These are phyloP conservation scores for Madurella mycetomatis DNA, from an alignment of 2,329 filamentous ascomycete genomes.

Conservation along the genomic window DNA sequence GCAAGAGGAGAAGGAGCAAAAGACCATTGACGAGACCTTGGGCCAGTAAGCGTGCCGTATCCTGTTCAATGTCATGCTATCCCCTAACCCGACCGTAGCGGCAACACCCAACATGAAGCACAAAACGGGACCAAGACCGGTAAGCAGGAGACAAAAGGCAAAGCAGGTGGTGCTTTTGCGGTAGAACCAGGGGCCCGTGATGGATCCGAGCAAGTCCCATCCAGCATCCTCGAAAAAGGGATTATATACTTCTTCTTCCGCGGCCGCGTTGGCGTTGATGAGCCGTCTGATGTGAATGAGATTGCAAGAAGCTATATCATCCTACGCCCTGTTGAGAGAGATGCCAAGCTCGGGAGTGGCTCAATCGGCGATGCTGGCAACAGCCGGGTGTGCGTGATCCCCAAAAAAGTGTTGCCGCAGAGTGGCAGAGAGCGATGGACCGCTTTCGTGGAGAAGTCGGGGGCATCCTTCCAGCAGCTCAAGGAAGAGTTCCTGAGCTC, in stretches of 20 bases:
- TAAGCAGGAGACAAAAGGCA: conserved; percentile 18
- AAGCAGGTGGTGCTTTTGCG: conserved; percentile 21
- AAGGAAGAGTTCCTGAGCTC: conserved; percentile 66
- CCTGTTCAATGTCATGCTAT: too few relatives aligned
- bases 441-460: conserved; percentile 75
- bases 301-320: conserved; percentile 76
- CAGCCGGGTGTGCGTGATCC: conserved; percentile 69
- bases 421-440: conserved; percentile 68
- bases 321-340: conserved; percentile 65
- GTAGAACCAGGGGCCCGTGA: conserved; percentile 33
- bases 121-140: conserved; percentile 9
- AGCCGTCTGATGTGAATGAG: conserved; percentile 65
- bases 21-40: conserved; percentile 35
- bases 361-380: conserved; percentile 50
- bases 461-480: conserved; percentile 62
- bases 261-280: conserved; percentile 66
- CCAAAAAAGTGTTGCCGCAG: conserved; percentile 77
- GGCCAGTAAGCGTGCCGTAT: too few relatives aligned
- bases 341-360: conserved; percentile 59
- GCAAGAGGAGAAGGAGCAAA: conserved; percentile 39
- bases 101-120: neutral
- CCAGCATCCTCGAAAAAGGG: conserved; percentile 74
- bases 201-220: conserved; percentile 33
- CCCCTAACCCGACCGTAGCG: too few relatives aligned
- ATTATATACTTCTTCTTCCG: conserved; percentile 90